Evolutionary conservation across 228 moss, liverwort and hornwort genomes (phyloP).

Genomic region (Sphagnum fallax): DNA sequence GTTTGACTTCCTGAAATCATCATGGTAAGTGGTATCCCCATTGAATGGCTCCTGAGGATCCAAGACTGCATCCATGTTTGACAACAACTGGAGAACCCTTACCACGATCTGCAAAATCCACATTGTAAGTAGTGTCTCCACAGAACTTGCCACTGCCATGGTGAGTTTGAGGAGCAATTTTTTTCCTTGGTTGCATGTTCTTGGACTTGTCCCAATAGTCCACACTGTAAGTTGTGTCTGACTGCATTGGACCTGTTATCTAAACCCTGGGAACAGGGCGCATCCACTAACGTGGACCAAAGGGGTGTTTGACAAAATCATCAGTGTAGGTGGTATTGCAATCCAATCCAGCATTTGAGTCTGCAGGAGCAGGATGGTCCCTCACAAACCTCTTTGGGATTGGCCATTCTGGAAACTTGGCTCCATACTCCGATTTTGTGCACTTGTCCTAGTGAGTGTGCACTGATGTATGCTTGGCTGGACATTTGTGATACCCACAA

Average conservation of each 20-base stretch:
- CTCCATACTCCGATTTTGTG: conserved; percentile 54
- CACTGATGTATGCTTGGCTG: conserved; percentile 75
- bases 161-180: conserved; percentile 10
- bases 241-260: conserved; percentile 27
- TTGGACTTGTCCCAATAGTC: conserved; percentile 71
- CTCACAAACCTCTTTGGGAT: conserved; percentile 33
- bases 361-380: conserved; percentile 14
- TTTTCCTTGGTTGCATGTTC: conserved; percentile 28
- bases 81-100: conserved; percentile 10
- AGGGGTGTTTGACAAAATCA: conserved; percentile 63
- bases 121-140: conserved; percentile 41
- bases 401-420: conserved; percentile 60
- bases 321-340: conserved; percentile 71
- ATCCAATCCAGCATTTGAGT: conserved; percentile 26
- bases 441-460: conserved; percentile 44
- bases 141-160: conserved; percentile 37
- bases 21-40: conserved; percentile 67
- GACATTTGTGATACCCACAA: conserved; percentile 87
- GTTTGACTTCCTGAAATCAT: conserved; percentile 63
- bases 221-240: conserved; percentile 67
- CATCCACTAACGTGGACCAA: conserved; percentile 28
- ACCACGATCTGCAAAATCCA: conserved; percentile 57
- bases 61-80: conserved; percentile 51
- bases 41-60: conserved; percentile 55
- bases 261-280: conserved; percentile 24